phyloP scores from a whole-genome alignment of 495 filamentous ascomycete species.

The Daldinia caldariorum region DNA sequence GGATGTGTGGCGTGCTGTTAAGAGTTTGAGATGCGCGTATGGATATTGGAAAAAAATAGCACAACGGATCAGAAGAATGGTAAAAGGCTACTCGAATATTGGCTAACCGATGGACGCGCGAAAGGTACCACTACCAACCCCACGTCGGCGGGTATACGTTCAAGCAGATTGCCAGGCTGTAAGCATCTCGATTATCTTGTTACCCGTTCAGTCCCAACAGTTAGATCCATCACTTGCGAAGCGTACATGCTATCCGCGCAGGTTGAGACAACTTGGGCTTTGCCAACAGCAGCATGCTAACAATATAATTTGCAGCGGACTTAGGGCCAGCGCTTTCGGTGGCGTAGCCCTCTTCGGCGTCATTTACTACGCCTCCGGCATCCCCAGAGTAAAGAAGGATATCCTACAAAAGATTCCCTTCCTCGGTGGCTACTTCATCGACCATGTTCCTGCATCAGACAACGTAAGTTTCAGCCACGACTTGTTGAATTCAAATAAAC shows the following conservation, averaged over 20 bases:
- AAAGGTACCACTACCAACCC: slow-evolving; percentile 60
- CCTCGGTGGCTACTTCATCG: slow-evolving; percentile 58
- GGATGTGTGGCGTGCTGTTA: neutral
- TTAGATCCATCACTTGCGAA: neutral
- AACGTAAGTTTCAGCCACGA: slow-evolving; percentile 55
- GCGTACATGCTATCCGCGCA: neutral
- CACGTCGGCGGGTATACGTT: slow-evolving; percentile 52
- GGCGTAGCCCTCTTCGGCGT: slow-evolving; percentile 65
- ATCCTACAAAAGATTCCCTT: slow-evolving; percentile 68
- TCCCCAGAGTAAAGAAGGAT: slow-evolving; percentile 64
- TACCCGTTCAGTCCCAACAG: neutral
- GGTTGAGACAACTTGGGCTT: neutral
- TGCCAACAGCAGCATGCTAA: slow-evolving; percentile 15
- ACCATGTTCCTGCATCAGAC: slow-evolving; percentile 66
- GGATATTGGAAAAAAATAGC: neutral
- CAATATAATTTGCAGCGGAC: slow-evolving; percentile 50
- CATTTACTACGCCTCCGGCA: slow-evolving; percentile 68
- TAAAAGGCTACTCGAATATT: neutral
- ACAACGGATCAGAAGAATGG: slow-evolving; percentile 4
- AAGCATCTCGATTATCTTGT: slow-evolving; percentile 42
- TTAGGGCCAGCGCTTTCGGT: slow-evolving; percentile 60
- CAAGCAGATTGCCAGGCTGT: slow-evolving; percentile 51
- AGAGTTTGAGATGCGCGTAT: neutral
- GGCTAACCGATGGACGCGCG: slow-evolving; percentile 44
- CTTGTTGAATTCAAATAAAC: neutral